Conservation (phyloP, 2,329 filamentous ascomycete species). For the Colletotrichum tamarilloi region DNA sequence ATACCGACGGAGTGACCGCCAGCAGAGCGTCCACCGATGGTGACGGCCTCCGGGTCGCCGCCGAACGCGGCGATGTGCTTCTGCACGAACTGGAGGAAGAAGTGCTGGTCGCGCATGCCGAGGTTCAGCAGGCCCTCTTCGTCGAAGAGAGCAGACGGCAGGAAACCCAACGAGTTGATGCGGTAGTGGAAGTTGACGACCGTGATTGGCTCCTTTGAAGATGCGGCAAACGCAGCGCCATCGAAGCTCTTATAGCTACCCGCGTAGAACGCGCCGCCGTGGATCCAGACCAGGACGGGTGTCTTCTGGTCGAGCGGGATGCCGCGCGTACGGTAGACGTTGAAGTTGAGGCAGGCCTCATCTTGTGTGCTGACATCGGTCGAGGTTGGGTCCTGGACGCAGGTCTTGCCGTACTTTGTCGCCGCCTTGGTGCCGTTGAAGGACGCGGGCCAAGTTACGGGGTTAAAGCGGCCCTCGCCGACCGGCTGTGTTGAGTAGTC, state of each 20-base stretch:
- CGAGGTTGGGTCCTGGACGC: conserved; percentile 50
- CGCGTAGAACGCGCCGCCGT: conserved; percentile 49
- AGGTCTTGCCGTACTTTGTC: conserved; percentile 52
- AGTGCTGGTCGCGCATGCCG: conserved; percentile 69
- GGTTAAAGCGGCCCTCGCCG: conserved; percentile 52
- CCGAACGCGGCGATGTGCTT: conserved; percentile 75
- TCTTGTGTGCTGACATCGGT: conserved; percentile 24
- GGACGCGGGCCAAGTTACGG: conserved; percentile 50
- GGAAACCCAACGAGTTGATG: conserved; percentile 70
- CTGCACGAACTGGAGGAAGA: conserved; percentile 71
- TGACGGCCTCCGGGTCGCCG: conserved; percentile 72
- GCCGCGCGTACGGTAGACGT: conserved; percentile 49
- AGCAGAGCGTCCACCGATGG: conserved; percentile 72
- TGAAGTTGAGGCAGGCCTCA: conserved; percentile 53
- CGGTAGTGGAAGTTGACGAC: conserved; percentile 75
- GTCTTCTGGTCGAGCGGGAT: conserved; percentile 48
- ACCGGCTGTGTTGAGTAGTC: conserved; percentile 56
- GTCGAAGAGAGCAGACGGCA: conserved; percentile 66
- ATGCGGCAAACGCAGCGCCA: conserved; percentile 45
- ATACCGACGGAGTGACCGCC: conserved; percentile 71
- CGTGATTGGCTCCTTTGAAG: conserved; percentile 63
- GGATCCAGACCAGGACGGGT: conserved; percentile 53
- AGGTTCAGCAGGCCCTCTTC: conserved; percentile 67
- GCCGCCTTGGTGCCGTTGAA: conserved; percentile 54
- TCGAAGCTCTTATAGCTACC: conserved; percentile 50